Evolutionary conservation across 2,329 filamentous ascomycete species (phyloP), one percentile per base, ranked within the genome.

Genomic region (Colletotrichum neosansevieriae): DNA sequence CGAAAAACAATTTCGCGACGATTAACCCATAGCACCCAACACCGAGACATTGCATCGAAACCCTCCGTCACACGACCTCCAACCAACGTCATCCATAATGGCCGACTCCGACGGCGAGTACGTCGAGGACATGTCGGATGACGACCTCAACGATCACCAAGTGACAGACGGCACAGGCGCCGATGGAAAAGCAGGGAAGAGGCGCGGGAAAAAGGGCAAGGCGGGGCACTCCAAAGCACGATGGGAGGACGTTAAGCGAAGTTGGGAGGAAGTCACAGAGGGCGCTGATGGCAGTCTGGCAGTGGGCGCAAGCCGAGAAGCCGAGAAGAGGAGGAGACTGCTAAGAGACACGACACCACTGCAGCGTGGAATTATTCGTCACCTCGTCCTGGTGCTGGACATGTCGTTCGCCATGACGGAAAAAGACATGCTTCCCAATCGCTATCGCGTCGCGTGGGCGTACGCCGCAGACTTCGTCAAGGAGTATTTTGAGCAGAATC

Each of bases 401-500:
- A 91, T 98, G 80, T 97, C 93, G 21, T 91, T 93, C 71, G 93
- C 95, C 58, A 99, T 99, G 96, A 81, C 89, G 5, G 94, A 98
- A 79, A 98, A 98, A 80, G 96, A 99, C 77, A 86, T 98, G 72
- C 89, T 96, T 29, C 96, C 96, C 6, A 97, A 91, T 49, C 89
- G 95, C 69, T 94, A 95, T 79, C 87, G 94, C 42, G 87, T 98
- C 36, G 92, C 91, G 59, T 86, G 98, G 75, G 90, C 90, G 71
- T 97, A 94, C 79, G 92, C 94, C 15, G 88, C 91, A 71, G 91
- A 94, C 65, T 99, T 98, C 79, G 92, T 98, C 56, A 88, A 91
- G 67, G 95, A 98, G 78, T 99, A 94, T 81, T 99, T 98, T 77
- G 96, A 98, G 80, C 96, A 99, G 80, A 99, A 99, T 75, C 96